A percentile compares a stretch with the other conserved stretches of the same genome.
Conservation (phyloP, 2,329 filamentous ascomycete species). For the Cladosporium sp. region DNA sequence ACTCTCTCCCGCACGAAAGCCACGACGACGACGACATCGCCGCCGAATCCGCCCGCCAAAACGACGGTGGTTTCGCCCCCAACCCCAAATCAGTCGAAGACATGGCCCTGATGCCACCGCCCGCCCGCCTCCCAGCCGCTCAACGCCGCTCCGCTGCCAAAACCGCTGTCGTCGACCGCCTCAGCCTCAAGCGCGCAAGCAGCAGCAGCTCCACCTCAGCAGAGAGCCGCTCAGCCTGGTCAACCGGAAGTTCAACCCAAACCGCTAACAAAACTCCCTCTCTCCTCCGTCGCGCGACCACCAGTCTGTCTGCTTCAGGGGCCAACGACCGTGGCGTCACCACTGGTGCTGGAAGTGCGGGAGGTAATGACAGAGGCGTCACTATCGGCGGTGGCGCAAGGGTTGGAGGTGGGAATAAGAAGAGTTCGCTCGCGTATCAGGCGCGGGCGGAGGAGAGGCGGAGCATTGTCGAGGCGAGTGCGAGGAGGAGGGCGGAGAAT, state of each 20-base stretch:
- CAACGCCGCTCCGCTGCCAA: constrained; percentile 39
- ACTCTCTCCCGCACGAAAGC: constrained; percentile 49
- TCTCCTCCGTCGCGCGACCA: constrained; percentile 72
- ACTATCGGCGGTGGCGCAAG: constrained; percentile 43
- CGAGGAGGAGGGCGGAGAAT: constrained; percentile 52
- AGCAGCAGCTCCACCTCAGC: constrained; percentile 26
- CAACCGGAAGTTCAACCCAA: constrained; percentile 41
- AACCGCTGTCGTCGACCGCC: constrained; percentile 67
- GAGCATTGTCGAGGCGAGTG: constrained; percentile 52
- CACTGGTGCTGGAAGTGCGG: background rate
- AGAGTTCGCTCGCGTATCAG: constrained; percentile 61
- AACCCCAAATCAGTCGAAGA: constrained; percentile 25
- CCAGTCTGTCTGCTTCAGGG: constrained; percentile 36
- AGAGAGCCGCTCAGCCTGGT: constrained; percentile 34
- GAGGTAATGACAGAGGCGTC: constrained; percentile 39
- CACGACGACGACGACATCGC: constrained; percentile 52
- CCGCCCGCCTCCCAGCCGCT: constrained; percentile 42
- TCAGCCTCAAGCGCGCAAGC: constrained; percentile 59
- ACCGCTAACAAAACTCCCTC: constrained; percentile 69
- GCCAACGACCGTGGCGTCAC: constrained; percentile 25
- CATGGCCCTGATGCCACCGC: constrained; percentile 31
- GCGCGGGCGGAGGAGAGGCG: constrained; percentile 59
- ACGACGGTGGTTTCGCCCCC: constrained; percentile 36
- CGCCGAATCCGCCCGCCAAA: constrained; percentile 29
- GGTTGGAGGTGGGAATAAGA: constrained; percentile 54